phyloP scores from a whole-genome alignment of 2,329 filamentous ascomycete species.

The Fusarium abutilonis region DNA sequence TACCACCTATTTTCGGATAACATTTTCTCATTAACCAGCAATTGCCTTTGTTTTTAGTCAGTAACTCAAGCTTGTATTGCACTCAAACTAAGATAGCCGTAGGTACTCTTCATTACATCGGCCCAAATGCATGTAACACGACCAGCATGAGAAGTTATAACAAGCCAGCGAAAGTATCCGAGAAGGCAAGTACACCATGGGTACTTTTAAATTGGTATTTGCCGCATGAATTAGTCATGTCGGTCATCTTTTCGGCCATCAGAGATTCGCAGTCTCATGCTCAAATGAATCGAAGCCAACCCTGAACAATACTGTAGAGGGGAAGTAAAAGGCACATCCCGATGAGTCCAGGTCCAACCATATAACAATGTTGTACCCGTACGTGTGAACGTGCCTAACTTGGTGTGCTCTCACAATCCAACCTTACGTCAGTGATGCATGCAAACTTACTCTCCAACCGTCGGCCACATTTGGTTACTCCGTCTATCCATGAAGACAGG shows the following conservation, averaged over 20 bases:
- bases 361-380: background rate
- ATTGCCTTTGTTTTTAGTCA: no score
- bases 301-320: no score
- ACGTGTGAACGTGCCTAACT: background rate
- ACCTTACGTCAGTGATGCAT: background rate
- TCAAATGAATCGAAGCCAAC: background rate
- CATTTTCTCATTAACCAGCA: no score
- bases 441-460: background rate
- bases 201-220: background rate
- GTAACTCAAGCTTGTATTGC: no score
- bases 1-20: no score
- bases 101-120: background rate
- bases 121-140: slow-evolving; percentile 1
- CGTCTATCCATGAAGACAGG: background rate
- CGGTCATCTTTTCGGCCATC: background rate
- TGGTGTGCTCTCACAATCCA: background rate
- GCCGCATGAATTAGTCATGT: background rate
- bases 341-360: background rate
- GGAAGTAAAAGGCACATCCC: background rate
- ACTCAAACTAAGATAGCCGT: no score
- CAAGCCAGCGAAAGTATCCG: background rate
- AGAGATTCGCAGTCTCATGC: background rate
- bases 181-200: background rate
- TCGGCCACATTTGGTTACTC: slow-evolving; percentile 2
- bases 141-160: background rate